Percentiles rank a stretch among this genome's conserved stretches.
Conservation (phyloP, 148 eudicot species). For the Vaccinium corymbosum region DNA sequence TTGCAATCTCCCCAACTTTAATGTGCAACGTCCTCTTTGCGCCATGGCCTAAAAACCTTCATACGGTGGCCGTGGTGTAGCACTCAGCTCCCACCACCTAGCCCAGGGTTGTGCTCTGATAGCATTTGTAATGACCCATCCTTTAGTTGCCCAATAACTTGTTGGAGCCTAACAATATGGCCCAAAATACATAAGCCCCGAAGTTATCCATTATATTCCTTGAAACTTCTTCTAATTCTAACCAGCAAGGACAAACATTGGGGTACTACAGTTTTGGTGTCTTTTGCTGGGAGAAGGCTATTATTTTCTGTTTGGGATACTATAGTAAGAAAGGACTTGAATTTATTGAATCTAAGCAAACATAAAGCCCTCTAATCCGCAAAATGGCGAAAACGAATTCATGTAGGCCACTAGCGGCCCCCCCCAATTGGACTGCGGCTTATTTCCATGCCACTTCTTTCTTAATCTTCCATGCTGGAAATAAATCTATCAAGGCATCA, state of each 20-base stretch:
- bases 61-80: not conserved
- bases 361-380: not conserved
- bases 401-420: not conserved
- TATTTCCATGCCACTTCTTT: not conserved
- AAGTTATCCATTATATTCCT: not conserved
- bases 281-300: not conserved
- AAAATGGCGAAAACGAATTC: not conserved
- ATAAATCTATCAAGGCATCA: not conserved
- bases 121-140: not conserved
- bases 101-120: not conserved
- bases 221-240: not conserved
- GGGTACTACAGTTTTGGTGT: not conserved
- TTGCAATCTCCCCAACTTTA: not conserved
- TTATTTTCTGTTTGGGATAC: not conserved
- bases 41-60: not conserved
- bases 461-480: not conserved
- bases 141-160: not conserved
- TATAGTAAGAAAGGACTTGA: not conserved
- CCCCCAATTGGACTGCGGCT: not conserved
- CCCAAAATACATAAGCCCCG: not conserved
- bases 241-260: not conserved
- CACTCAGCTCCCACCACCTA: not conserved
- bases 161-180: not conserved
- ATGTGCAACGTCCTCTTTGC: not conserved
- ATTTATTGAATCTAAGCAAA: not conserved